A percentile compares a stretch with the other conserved stretches of the same genome.
These are phyloP conservation scores for Linum tenue DNA, from an alignment of 345 rosid species.

Conservation along the genomic window DNA sequence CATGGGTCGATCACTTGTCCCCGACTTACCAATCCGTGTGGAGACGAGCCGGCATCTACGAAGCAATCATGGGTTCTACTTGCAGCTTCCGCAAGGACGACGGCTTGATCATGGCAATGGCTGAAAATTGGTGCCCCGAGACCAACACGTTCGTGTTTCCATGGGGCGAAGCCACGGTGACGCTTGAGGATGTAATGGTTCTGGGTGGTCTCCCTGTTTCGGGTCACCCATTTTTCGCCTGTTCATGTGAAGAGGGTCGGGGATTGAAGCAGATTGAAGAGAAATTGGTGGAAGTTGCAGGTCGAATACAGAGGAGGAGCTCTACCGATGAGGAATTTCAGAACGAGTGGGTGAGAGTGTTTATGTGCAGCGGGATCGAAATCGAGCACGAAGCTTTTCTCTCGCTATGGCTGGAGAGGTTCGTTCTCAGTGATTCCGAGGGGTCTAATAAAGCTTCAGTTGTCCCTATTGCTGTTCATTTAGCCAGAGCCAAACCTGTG, in stretches of 20 bases:
- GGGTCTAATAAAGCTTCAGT: background rate
- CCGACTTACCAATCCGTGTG: constrained; percentile 23
- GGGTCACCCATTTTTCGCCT: constrained; percentile 30
- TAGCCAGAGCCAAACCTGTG: constrained; percentile 34
- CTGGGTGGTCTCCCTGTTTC: constrained; percentile 30
- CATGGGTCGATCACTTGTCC: constrained; percentile 38
- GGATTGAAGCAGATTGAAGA: constrained; percentile 15
- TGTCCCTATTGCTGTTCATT: constrained; percentile 21
- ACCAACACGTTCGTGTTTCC: constrained; percentile 42
- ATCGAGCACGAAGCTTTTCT: constrained; percentile 45
- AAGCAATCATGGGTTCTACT: constrained; percentile 38
- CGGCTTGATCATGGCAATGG: constrained; percentile 30
- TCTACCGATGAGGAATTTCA: constrained; percentile 20
- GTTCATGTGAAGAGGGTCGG: background rate
- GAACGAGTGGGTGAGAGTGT: constrained; percentile 13
- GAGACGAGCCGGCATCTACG: constrained; percentile 36
- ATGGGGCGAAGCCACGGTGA: constrained; percentile 56
- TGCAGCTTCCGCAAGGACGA: constrained; percentile 18
- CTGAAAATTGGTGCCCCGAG: constrained; percentile 40
- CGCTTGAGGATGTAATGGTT: constrained; percentile 38
- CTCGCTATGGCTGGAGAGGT: constrained; percentile 27
- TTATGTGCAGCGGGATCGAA: constrained; percentile 18
- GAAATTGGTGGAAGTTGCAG: constrained; percentile 8
- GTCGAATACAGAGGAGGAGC: background rate
- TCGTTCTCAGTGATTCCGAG: constrained; percentile 12